These are phyloP conservation scores for Yarrowia sp. DNA, from an alignment of 805 yeast genomes.

Conservation along the genomic window DNA sequence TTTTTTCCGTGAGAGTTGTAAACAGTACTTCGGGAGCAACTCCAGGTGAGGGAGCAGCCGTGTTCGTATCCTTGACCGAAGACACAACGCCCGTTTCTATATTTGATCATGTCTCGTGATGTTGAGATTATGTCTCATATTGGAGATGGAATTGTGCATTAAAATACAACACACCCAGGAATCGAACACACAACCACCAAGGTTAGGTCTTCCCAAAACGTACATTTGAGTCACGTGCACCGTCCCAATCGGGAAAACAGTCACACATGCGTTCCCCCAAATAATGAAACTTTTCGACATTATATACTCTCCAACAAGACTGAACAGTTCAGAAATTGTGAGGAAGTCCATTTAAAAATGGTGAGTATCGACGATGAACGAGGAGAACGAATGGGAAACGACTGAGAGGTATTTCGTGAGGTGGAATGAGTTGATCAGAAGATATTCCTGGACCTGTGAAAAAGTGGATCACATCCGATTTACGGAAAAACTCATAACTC, in stretches of 20 bases:
- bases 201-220: background rate
- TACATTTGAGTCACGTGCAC: background rate
- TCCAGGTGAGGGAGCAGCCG: no score
- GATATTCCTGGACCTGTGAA: no score
- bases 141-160: background rate
- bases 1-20: background rate
- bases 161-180: background rate
- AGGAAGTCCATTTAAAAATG: constrained; percentile 39
- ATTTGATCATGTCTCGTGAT: no score
- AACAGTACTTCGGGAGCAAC: no score
- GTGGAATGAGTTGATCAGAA: no score
- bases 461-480: no score
- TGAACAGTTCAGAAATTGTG: constrained; percentile 38
- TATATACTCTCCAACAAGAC: constrained; percentile 27
- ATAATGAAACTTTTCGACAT: constrained; percentile 29
- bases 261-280: constrained; percentile 10
- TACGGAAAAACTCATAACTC: background rate
- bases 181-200: constrained; percentile 8
- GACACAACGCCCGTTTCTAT: no score
- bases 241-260: constrained; percentile 19
- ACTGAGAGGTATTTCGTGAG: no score
- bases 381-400: background rate
- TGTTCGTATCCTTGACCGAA: no score
- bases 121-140: no score
- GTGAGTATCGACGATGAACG: constrained; percentile 4